Base-by-base conservation (phyloP, 352 stramenopile genomes). In the Pythium chondricola region DNA sequence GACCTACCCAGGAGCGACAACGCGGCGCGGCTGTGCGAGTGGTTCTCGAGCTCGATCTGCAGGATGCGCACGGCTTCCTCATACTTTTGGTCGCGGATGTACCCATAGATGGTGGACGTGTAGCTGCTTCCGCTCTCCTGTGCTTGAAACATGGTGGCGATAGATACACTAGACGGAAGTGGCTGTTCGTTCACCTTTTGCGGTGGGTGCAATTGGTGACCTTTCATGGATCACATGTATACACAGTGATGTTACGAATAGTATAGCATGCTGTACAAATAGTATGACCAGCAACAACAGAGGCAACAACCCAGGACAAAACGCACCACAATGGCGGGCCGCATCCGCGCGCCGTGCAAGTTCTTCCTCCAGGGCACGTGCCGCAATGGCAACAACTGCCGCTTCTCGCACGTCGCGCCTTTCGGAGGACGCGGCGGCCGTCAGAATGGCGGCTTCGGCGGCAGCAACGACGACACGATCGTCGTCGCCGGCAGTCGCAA, bases 81-180 rank as follows among this genome's bases (percentile, higher is more conserved):
- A 60, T 97, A 98, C 57, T 97, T 95, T 50, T 93, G 73, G 51
- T 98, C 89, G 43, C 92, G 87, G 40, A 98, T 97, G 49, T 85
- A 88, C 17, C 85, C 83, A 58, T 98, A 98, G 48, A 98, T 94
- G 22, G 80, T 95, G 36, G 82, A 82, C 52, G 93, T 98, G 67
- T 97, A 97, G 75, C 81, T 92, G 47, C 71, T 78, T 44, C 72
- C 64, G 44, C 69, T 69, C 40, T 86, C 77, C 35, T 83, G 71
- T 22, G 70, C 52, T 57, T 88, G 77, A 54, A 82, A 85, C 75
- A 85, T 85, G 31, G 16, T 55, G n/a, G 5, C n/a, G n/a, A n/a
- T n/a, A n/a, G n/a, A n/a, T n/a, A n/a, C n/a, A n/a, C n/a, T n/a
- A n/a, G n/a, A n/a, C n/a, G n/a, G n/a, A n/a, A n/a, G n/a, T n/a